Percentiles rank a stretch among this genome's conserved stretches.
These are phyloP conservation scores for Pseudocohnilembus persalinus DNA, from an alignment of 169 alveolate species.

Conservation along the genomic window DNA sequence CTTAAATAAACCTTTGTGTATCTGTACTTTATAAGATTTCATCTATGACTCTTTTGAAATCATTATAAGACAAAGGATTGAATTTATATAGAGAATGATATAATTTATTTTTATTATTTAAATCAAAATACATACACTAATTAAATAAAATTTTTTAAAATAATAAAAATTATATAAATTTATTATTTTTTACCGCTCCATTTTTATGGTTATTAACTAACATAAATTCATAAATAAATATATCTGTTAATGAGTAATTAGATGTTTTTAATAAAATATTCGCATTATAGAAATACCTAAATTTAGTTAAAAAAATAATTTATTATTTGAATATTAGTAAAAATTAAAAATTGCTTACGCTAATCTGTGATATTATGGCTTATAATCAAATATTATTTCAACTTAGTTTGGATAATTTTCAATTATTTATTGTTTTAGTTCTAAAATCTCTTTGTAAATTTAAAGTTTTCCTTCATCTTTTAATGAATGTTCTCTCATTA, in stretches of 20 bases:
- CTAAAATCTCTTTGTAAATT: neutral
- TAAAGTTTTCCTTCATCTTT: neutral
- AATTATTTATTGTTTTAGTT: neutral
- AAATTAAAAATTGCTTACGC: neutral
- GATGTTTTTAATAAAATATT: neutral
- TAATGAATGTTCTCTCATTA: neutral
- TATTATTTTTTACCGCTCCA: neutral
- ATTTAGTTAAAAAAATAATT: too few species aligned
- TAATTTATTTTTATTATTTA: too few species aligned
- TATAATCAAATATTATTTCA: neutral
- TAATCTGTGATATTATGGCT: neutral
- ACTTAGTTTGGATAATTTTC: neutral
- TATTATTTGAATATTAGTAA: too few species aligned
- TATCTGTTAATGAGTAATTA: neutral
- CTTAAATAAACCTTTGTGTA: neutral
- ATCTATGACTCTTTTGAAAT: neutral
- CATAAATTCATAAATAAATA: neutral
- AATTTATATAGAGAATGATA: neutral
- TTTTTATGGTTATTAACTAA: neutral
- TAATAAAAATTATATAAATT: too few species aligned
- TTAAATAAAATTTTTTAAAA: too few species aligned
- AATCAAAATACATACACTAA: neutral
- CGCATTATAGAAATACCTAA: neutral
- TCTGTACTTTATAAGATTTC: neutral
- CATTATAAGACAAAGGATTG: neutral